Conservation (phyloP, 2,329 filamentous ascomycete species). For the Gnomoniopsis smithogilvyi region DNA sequence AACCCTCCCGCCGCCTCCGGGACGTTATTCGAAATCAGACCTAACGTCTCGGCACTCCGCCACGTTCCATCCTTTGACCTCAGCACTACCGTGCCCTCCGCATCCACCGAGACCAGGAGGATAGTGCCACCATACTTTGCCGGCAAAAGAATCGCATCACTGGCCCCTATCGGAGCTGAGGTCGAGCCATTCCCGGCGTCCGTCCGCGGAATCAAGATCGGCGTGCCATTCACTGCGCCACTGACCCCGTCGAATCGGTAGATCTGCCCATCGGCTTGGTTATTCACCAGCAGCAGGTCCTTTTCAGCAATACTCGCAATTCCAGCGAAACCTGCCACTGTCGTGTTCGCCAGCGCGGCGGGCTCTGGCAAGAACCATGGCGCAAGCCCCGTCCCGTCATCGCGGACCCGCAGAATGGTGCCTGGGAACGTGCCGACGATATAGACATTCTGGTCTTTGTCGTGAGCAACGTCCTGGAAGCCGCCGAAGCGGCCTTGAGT, state of each 20-base stretch:
- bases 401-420: slow-evolving; percentile 31
- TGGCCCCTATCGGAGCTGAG: slow-evolving; percentile 24
- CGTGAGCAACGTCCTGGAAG: slow-evolving; percentile 37
- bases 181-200: slow-evolving; percentile 18
- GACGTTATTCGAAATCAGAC: slow-evolving; percentile 27
- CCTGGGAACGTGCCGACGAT: slow-evolving; percentile 36
- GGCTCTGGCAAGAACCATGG: slow-evolving; percentile 31
- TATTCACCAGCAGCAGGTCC: slow-evolving; percentile 28
- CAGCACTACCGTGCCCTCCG: slow-evolving; percentile 32
- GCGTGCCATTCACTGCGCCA: slow-evolving; percentile 21
- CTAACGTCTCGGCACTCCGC: slow-evolving; percentile 33
- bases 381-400: slow-evolving; percentile 24
- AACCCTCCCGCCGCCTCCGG: slow-evolving; percentile 18
- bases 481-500: slow-evolving; percentile 31
- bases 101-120: slow-evolving; percentile 30
- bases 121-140: slow-evolving; percentile 30
- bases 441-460: slow-evolving; percentile 32
- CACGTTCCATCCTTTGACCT: slow-evolving; percentile 32
- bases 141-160: slow-evolving; percentile 29
- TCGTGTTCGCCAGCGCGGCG: slow-evolving; percentile 23
- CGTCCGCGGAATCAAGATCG: slow-evolving; percentile 22
- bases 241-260: slow-evolving; percentile 31
- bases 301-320: slow-evolving; percentile 23
- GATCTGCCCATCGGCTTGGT: slow-evolving; percentile 30
- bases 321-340: slow-evolving; percentile 24